Evolutionary conservation across 2,329 filamentous ascomycete species (phyloP), one percentile per base, ranked within the genome.

Genomic region (Diaporthe sp.): DNA sequence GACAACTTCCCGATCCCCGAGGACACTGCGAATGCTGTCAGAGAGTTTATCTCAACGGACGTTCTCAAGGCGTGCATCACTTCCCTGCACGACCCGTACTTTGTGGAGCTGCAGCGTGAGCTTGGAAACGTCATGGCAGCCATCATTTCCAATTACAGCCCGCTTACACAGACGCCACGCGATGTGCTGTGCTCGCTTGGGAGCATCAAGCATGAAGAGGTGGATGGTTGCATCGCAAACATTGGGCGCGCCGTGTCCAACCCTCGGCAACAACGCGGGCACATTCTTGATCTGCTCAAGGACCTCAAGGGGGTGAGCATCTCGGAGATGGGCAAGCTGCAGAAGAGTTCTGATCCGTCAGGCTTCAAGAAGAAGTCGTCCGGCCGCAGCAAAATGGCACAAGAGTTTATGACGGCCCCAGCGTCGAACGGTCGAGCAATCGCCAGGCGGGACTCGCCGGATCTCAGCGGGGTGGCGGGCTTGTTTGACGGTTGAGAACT

Each of bases 51-150:
- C 81, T 95, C 93, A 71, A 92, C 92, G 7, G 94, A 98, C 79
- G 95, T 98, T 3, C 90, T 99, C 68, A 95, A 96, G 85, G 95
- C 95, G 0, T 96, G 94, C 81, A 94, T 98, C 82, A 94, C 93
- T 2, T 97, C 94, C 2, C 91, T 99, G 70, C 94, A 98, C 84
- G 97, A 99, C 79, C 93, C 95, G 0, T 98, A 98, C 84, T 99
- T 98, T 84, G 96, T 98, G 47, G 97, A 99, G 79, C 91, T 97
- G 77, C 97, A 99, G 81, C 96, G 96, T 82, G 96, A 99, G 71
- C 89, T 99, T 31, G 96, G 95, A 0, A 91, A 92, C 31, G 88
- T 98, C 51, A 98, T 99, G 77, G 96, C 96, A 0, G 91, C 93
- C 5, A 97, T 98, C 77, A 88, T 98, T 80, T 90, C 93, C 12